Conservation (phyloP, 2,329 filamentous ascomycete genomes). For the Fusarium fujikuroi region DNA sequence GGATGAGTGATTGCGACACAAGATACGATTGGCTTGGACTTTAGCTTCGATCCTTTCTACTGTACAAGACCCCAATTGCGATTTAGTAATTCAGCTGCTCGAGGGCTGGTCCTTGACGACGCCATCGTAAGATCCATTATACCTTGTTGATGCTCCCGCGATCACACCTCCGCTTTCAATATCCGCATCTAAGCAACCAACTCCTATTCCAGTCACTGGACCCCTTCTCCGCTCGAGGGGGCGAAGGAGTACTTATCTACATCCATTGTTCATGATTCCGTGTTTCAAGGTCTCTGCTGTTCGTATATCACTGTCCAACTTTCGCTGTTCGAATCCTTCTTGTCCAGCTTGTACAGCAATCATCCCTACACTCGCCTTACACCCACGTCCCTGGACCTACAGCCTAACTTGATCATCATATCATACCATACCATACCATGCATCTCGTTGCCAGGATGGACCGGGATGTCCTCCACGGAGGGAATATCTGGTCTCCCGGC, state of each 20-base stretch:
- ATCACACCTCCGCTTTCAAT: slow-evolving; percentile 25
- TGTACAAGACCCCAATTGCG: not conserved
- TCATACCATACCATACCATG: slow-evolving; percentile 32
- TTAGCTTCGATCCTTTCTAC: slow-evolving; percentile 5
- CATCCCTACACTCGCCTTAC: not conserved
- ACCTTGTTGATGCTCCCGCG: slow-evolving; percentile 22
- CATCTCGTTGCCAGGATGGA: slow-evolving; percentile 38
- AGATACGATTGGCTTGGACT: slow-evolving; percentile 19
- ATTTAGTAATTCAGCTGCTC: slow-evolving; percentile 8
- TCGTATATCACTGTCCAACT: slow-evolving; percentile 3
- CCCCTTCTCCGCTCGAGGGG: not conserved
- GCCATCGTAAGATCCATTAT: slow-evolving; percentile 35
- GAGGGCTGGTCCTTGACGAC: slow-evolving; percentile 22
- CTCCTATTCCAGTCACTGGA: slow-evolving; percentile 14
- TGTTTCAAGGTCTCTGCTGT: not conserved
- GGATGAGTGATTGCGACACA: not conserved
- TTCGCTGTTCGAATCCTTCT: not conserved
- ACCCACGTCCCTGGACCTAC: slow-evolving; percentile 17
- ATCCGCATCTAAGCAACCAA: slow-evolving; percentile 1
- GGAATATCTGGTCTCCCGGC: slow-evolving; percentile 21
- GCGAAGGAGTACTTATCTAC: not conserved
- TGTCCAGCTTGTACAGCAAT: not conserved
- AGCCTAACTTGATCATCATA: not conserved
- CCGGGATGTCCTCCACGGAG: slow-evolving; percentile 38
- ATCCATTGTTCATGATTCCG: not conserved